Evolutionary conservation across 768 basidiomycete species (phyloP), one percentile per base, ranked within the genome.

Genomic region (Cyathus striatus): DNA sequence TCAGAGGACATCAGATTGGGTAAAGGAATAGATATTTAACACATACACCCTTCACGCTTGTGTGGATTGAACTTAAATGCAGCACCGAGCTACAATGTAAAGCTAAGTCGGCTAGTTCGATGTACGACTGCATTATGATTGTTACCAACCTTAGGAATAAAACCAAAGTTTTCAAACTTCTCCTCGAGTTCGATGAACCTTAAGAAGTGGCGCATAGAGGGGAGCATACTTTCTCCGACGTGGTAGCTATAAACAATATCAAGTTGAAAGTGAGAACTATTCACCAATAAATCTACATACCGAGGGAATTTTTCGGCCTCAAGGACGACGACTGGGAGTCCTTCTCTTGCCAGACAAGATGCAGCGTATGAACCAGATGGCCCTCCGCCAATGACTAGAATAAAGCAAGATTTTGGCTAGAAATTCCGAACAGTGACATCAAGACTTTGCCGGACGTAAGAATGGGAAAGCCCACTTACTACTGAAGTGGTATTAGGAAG

Each of bases 31-130:
- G 3, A 37, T 13, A 14, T n/a, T 10, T n/a, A 14, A 16, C 37
- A 62, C 75, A 45, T 50, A 76, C 77, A 81, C 32, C 75, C 79
- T 58, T 80, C 79, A 9, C 63, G 68, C 53, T 78, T 80, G 54
- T 62, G 67, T 40, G 71, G 70, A 42, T 73, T 78, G 39, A 82
- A 66, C 49, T 80, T 82, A 53, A 82, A 65, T 1, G 77, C 80
- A 30, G 76, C 76, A 18, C 80, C 80, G 0, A 72, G 73, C 78
- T 81, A 47, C 6, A 35, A 35, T 32, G 6, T 27, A 35, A 3
- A 23, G 5, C 21, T 12, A 13, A 40, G 20, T 13, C 39, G 18
- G 12, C 20, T 38, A 16, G 3, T 16, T 13, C 39, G 21, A 40
- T 2, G 14, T 12, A 23, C 14, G 39, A 40, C 18, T 20, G 22